Conservation (phyloP, 371 early-diverging fungal species). For the Mortierella sp. region DNA sequence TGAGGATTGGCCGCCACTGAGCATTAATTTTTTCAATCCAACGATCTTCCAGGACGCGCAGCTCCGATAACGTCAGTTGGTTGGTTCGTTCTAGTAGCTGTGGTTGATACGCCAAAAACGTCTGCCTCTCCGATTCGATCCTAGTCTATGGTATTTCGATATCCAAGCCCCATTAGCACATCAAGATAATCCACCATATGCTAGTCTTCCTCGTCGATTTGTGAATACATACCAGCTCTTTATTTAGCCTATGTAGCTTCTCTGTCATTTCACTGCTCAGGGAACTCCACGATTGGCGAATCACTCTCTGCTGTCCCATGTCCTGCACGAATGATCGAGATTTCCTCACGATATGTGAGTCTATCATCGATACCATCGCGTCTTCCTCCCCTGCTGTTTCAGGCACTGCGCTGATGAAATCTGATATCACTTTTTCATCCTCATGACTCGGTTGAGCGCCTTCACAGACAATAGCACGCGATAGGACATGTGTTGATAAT, state of each 20-base stretch:
- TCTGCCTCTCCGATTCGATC: conserved; percentile 19
- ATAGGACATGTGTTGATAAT: conserved; percentile 46
- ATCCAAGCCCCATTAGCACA: neutral
- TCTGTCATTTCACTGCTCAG: conserved; percentile 21
- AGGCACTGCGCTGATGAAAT: conserved; percentile 13
- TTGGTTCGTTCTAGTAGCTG: conserved; percentile 6
- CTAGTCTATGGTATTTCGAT: conserved; percentile 10
- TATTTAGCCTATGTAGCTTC: conserved; percentile 1
- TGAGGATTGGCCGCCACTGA: conserved; percentile 35
- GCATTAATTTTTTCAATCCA: conserved; percentile 31
- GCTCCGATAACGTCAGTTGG: conserved; percentile 14
- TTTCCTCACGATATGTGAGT: conserved; percentile 13
- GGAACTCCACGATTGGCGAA: conserved; percentile 18
- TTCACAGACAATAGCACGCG: conserved; percentile 10
- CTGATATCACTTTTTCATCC: conserved; percentile 2
- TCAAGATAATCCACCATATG: neutral
- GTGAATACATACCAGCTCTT: conserved; percentile 21
- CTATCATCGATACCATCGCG: conserved; percentile 2
- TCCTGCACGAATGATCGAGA: conserved; percentile 12
- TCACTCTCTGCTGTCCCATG: conserved; percentile 6
- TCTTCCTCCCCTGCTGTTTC: conserved; percentile 16
- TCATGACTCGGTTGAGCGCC: neutral
- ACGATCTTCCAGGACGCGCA: conserved; percentile 21
- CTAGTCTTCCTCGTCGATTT: neutral
- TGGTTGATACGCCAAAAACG: conserved; percentile 18